phyloP scores from a whole-genome alignment of 1,284 basidiomycete genomes.

The Papiliotrema flavescens region DNA sequence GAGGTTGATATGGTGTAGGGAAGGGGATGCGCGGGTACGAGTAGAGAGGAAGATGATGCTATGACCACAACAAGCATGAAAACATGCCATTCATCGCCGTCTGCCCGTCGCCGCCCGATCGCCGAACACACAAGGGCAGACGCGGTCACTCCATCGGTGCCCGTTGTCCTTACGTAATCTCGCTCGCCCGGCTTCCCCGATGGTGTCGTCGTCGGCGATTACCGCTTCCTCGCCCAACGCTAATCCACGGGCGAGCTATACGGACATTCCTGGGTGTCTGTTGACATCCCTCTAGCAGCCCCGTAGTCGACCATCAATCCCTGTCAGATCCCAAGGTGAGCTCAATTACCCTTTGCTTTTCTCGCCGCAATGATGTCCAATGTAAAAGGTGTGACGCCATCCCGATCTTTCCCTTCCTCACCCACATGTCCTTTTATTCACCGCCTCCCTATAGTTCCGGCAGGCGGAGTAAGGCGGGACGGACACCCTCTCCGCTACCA shows the following conservation, averaged over 20 bases:
- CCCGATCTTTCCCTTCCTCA: constrained; percentile 1
- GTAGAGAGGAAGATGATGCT: background rate
- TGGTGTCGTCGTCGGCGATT: background rate
- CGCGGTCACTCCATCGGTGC: background rate
- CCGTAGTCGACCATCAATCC: background rate
- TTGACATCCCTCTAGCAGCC: background rate
- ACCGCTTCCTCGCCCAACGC: background rate
- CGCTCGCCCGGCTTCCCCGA: background rate
- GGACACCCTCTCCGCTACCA: constrained; percentile 12
- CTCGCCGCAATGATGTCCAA: constrained; percentile 28
- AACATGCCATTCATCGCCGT: no score
- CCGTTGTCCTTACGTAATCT: background rate
- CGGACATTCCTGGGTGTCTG: background rate
- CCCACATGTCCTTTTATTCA: constrained; percentile 19
- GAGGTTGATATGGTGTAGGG: background rate
- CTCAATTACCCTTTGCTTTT: background rate
- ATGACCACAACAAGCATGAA: background rate
- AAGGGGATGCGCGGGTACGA: background rate
- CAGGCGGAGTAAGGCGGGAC: constrained; percentile 29
- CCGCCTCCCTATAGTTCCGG: constrained; percentile 8
- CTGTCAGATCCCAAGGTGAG: background rate
- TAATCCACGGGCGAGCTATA: background rate
- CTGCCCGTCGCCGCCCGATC: no score
- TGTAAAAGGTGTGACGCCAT: constrained; percentile 38
- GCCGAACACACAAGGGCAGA: background rate